Evolutionary conservation across 495 filamentous ascomycete genomes (phyloP).

Genomic region (Cetradonia linearis): DNA sequence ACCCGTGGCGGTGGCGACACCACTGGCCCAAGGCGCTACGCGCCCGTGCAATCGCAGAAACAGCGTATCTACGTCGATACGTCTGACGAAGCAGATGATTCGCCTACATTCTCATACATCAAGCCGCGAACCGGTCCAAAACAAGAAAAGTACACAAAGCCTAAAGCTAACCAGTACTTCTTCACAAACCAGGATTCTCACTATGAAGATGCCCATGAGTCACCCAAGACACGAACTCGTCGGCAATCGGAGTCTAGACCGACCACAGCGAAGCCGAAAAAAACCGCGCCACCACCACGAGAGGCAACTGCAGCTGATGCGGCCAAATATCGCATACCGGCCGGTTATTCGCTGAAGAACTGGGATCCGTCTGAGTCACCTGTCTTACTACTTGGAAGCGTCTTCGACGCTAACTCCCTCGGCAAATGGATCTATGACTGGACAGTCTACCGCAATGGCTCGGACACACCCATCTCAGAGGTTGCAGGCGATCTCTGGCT

Average conservation of each 20-base stretch:
- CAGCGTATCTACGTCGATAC: slow-evolving; percentile 46
- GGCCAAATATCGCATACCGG: slow-evolving; percentile 67
- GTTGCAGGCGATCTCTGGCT: slow-evolving; percentile 94
- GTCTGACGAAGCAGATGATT: slow-evolving; percentile 45
- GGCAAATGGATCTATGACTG: slow-evolving; percentile 99
- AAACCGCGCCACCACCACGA: slow-evolving; percentile 34
- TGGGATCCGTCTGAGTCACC: slow-evolving; percentile 94
- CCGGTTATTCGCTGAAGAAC: slow-evolving; percentile 94
- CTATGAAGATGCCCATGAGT: slow-evolving; percentile 35
- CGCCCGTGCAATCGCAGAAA: slow-evolving; percentile 37
- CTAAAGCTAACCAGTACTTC: slow-evolving; percentile 45
- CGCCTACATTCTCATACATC: slow-evolving; percentile 32
- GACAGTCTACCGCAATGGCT: slow-evolving; percentile 88
- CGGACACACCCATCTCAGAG: slow-evolving; percentile 77
- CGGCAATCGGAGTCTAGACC: slow-evolving; percentile 44
- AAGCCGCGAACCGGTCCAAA: slow-evolving; percentile 29
- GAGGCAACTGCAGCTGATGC: slow-evolving; percentile 83
- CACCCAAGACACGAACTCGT: slow-evolving; percentile 36
- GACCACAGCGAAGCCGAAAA: slow-evolving; percentile 31
- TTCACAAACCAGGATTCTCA: slow-evolving; percentile 41
- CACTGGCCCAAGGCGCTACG: slow-evolving; percentile 24
- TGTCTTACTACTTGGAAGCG: slow-evolving; percentile 86
- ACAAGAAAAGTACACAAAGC: slow-evolving; percentile 38
- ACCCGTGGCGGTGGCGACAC: slow-evolving; percentile 30
- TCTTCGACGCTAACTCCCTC: slow-evolving; percentile 94